Evolutionary conservation across 805 yeast species (phyloP).

Genomic region (Starmerella apicola): DNA sequence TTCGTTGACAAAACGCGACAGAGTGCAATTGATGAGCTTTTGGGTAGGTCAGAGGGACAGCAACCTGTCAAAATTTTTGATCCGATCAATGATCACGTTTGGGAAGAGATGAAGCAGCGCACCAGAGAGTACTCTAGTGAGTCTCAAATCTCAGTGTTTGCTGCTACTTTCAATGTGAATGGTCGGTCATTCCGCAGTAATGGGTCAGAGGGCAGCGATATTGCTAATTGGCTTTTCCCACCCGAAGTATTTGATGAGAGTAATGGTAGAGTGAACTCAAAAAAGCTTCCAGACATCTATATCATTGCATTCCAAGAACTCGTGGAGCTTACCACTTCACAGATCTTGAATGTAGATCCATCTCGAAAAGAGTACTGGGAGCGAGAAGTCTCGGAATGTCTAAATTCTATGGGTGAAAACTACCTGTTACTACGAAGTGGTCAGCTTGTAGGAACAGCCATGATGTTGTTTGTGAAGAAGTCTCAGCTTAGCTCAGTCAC

Average conservation of each 20-base stretch:
- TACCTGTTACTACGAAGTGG: slow-evolving; percentile 67
- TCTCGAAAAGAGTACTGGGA: slow-evolving; percentile 74
- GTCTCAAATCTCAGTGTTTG: slow-evolving; percentile 50
- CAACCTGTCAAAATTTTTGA: slow-evolving; percentile 63
- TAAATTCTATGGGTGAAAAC: slow-evolving; percentile 41
- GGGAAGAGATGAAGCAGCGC: slow-evolving; percentile 43
- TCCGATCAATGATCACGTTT: slow-evolving; percentile 79
- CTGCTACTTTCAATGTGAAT: slow-evolving; percentile 81
- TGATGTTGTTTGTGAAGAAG: slow-evolving; percentile 57
- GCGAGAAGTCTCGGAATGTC: slow-evolving; percentile 43
- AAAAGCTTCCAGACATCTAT: slow-evolving; percentile 53
- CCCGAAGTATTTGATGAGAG: slow-evolving; percentile 19
- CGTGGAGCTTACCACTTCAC: slow-evolving; percentile 84
- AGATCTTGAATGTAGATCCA: slow-evolving; percentile 76
- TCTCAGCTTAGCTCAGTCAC: slow-evolving; percentile 48
- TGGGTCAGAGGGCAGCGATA: slow-evolving; percentile 33
- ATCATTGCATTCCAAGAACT: slow-evolving; percentile 92
- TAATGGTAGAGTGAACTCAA: slow-evolving; percentile 16
- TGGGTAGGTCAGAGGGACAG: slow-evolving; percentile 72
- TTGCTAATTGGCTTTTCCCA: slow-evolving; percentile 76
- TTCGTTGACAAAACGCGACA: slow-evolving; percentile 89
- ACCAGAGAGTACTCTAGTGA: slow-evolving; percentile 45
- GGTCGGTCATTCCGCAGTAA: slow-evolving; percentile 52
- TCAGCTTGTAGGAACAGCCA: slow-evolving; percentile 80
- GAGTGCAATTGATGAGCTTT: slow-evolving; percentile 69